These are phyloP conservation scores for Macrophomina tecta DNA, from an alignment of 2,329 filamentous ascomycete species.

Conservation along the genomic window DNA sequence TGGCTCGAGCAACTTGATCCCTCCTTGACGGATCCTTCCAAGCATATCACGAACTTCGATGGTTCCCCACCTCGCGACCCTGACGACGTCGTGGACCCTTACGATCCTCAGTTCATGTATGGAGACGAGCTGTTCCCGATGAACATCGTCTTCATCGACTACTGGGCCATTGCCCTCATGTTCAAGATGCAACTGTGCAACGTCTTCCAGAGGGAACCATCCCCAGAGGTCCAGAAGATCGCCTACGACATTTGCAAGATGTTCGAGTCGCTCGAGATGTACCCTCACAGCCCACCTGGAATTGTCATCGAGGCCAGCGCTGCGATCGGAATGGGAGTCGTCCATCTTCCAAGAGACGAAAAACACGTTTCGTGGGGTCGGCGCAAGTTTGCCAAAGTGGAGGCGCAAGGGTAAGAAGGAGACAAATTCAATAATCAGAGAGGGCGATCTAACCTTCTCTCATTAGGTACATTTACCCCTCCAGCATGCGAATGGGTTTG, in stretches of 20 bases:
- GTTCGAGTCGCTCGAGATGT: constrained; percentile 78
- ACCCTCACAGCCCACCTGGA: constrained; percentile 72
- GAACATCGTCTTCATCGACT: constrained; percentile 77
- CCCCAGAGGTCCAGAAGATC: constrained; percentile 63
- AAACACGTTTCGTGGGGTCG: constrained; percentile 80
- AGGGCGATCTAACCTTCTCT: constrained; percentile 10
- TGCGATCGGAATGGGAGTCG: constrained; percentile 73
- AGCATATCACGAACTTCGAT: constrained; percentile 69
- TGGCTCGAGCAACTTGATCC: constrained; percentile 63
- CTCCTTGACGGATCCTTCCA: constrained; percentile 64
- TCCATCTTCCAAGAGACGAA: constrained; percentile 79
- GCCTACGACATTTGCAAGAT: constrained; percentile 76
- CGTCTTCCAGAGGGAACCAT: constrained; percentile 57
- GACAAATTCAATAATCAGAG: not conserved
- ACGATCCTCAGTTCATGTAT: constrained; percentile 71
- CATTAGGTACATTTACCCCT: constrained; percentile 80
- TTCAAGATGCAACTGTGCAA: constrained; percentile 75
- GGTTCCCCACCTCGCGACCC: constrained; percentile 59
- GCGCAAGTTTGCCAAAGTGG: constrained; percentile 77
- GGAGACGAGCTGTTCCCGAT: constrained; percentile 73
- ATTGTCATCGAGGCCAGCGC: constrained; percentile 76
- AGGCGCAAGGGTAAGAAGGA: constrained; percentile 74
- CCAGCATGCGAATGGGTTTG: constrained; percentile 75
- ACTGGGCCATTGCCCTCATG: constrained; percentile 80
- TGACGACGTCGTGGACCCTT: constrained; percentile 76